Evolutionary conservation across 352 stramenopile species (phyloP).

Genomic region (Pythium monospermum): DNA sequence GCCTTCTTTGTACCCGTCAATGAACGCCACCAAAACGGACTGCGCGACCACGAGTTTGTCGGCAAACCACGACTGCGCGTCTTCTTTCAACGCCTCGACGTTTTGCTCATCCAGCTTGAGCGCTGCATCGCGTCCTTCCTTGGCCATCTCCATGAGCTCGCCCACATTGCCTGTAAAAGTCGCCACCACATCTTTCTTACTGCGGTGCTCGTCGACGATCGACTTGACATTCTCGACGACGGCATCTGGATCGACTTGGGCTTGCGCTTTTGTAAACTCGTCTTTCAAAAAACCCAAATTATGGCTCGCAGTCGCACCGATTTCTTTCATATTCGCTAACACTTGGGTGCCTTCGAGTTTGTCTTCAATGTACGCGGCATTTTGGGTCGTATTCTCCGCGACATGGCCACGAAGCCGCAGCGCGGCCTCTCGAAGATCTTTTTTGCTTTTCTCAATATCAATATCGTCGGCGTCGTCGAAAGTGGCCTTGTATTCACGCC

Average conservation of each 20-base stretch:
- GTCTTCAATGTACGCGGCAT: slow-evolving; percentile 55
- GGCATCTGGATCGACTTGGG: slow-evolving; percentile 59
- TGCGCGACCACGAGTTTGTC: slow-evolving; percentile 84
- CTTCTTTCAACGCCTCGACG: slow-evolving; percentile 50
- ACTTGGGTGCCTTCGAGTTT: slow-evolving; percentile 63
- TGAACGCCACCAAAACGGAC: slow-evolving; percentile 76
- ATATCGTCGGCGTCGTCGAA: slow-evolving; percentile 49
- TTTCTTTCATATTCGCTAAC: slow-evolving; percentile 46
- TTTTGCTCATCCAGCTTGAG: slow-evolving; percentile 58
- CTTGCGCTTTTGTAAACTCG: slow-evolving; percentile 43
- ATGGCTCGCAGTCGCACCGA: slow-evolving; percentile 35
- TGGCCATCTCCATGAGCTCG: slow-evolving; percentile 59
- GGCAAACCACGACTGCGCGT: slow-evolving; percentile 70
- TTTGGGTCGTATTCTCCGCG: slow-evolving; percentile 44
- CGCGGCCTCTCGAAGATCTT: slow-evolving; percentile 49
- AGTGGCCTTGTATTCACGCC: slow-evolving; percentile 65
- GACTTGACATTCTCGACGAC: slow-evolving; percentile 50
- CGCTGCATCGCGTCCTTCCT: slow-evolving; percentile 50
- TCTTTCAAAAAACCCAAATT: slow-evolving; percentile 59
- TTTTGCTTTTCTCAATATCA: slow-evolving; percentile 59
- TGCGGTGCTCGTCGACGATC: slow-evolving; percentile 57
- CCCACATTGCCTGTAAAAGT: slow-evolving; percentile 68
- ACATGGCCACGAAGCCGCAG: slow-evolving; percentile 48
- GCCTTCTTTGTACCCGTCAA: slow-evolving; percentile 73
- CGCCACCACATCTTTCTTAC: slow-evolving; percentile 59